phyloP scores from a whole-genome alignment of 768 basidiomycete species.

The Coprinopsis marcescibilis region DNA sequence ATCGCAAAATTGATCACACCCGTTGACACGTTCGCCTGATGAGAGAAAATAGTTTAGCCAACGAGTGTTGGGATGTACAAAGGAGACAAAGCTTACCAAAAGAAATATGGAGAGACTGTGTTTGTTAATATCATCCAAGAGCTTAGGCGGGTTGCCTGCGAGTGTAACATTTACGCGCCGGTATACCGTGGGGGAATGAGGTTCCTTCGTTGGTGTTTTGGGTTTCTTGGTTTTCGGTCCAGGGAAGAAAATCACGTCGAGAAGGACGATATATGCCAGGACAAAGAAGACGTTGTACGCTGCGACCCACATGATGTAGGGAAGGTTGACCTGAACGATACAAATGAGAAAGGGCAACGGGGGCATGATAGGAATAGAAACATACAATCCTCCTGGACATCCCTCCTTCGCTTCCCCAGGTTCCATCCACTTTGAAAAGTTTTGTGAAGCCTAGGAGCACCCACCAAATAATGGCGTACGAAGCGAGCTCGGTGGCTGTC shows the following conservation, averaged over 20 bases:
- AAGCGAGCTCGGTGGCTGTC: conserved; percentile 68
- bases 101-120: conserved; percentile 81
- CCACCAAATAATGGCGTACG: conserved; percentile 83
- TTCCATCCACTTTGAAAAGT: conserved; percentile 34
- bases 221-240: conserved; percentile 24
- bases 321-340: conserved; percentile 64
- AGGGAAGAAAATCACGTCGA: conserved; percentile 65
- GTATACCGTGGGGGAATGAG: conserved; percentile 15
- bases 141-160: conserved; percentile 31
- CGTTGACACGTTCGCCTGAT: conserved; percentile 84
- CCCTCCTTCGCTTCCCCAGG: conserved; percentile 22
- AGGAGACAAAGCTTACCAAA: conserved; percentile 44
- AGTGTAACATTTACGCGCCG: conserved; percentile 11
- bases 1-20: conserved; percentile 79
- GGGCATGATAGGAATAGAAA: conserved; percentile 1
- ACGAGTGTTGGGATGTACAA: neutral
- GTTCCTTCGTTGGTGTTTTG: conserved; percentile 13
- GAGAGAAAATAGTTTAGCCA: neutral
- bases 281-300: conserved; percentile 88
- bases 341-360: neutral
- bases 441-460: conserved; percentile 36
- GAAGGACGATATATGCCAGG: conserved; percentile 67
- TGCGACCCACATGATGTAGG: conserved; percentile 85
- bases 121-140: conserved; percentile 79
- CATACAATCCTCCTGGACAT: conserved; percentile 45